Conservation (phyloP, 2,329 filamentous ascomycete genomes). For the Fusarium transvaalense region DNA sequence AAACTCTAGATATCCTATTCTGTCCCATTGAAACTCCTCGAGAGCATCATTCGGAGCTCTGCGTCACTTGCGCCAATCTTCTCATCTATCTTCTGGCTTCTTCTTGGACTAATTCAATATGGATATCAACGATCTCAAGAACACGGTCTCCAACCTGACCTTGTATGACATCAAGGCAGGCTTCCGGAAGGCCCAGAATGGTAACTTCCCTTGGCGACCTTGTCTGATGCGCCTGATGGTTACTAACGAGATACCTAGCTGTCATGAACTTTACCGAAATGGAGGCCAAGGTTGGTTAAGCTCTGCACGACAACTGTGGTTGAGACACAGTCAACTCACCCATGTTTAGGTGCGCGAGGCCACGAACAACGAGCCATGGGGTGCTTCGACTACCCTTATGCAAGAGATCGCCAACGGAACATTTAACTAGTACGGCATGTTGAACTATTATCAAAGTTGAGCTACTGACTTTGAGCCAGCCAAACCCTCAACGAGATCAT, state of each 20-base stretch:
- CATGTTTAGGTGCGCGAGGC: constrained; percentile 85
- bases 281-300: constrained; percentile 73
- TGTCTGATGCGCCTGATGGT: constrained; percentile 27
- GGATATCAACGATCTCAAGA: constrained; percentile 88
- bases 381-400: constrained; percentile 85
- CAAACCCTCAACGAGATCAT: constrained; percentile 99
- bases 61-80: constrained; percentile 5
- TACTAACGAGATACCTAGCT: constrained; percentile 66
- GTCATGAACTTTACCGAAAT: constrained; percentile 99
- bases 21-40: constrained; percentile 24
- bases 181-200: constrained; percentile 96
- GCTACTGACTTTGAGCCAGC: constrained; percentile 61
- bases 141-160: constrained; percentile 89
- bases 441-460: constrained; percentile 33
- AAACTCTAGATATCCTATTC: constrained; percentile 30
- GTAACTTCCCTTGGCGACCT: constrained; percentile 61
- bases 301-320: constrained; percentile 18
- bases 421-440: constrained; percentile 86
- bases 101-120: constrained; percentile 62
- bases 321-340: constrained; percentile 32
- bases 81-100: constrained; percentile 10
- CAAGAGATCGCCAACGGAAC: constrained; percentile 98
- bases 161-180: constrained; percentile 96
- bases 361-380: constrained; percentile 99
- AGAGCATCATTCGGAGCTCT: constrained; percentile 30